Conservation (phyloP, 2,329 filamentous ascomycete species). For the Ophiosphaerella korrae region DNA sequence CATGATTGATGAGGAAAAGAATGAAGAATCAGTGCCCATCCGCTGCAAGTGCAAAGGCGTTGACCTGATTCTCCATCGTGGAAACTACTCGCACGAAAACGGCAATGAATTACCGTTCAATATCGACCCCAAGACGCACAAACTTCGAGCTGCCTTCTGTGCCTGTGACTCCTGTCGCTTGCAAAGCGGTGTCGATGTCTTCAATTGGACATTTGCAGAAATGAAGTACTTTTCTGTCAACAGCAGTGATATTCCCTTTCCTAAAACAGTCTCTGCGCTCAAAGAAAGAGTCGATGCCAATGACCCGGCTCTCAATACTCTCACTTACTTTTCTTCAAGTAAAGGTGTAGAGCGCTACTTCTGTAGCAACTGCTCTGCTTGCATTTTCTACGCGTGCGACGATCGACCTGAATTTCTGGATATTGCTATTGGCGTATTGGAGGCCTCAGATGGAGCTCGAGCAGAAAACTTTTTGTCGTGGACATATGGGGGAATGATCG, state of each 20-base stretch:
- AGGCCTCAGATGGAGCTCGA: conserved; percentile 53
- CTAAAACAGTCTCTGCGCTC: conserved; percentile 35
- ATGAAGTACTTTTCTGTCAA: conserved; percentile 49
- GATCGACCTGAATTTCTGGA: conserved; percentile 49
- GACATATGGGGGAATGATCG: conserved; percentile 41
- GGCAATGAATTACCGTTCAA: conserved; percentile 49
- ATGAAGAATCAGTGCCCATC: conserved; percentile 41
- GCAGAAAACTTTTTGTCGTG: conserved; percentile 54
- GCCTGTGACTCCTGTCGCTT: conserved; percentile 57
- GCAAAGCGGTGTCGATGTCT: conserved; percentile 50
- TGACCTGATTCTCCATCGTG: conserved; percentile 47
- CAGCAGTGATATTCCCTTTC: conserved; percentile 29
- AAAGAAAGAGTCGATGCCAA: conserved; percentile 42
- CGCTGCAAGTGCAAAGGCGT: conserved; percentile 57
- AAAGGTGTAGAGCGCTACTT: conserved; percentile 55
- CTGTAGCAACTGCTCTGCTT: conserved; percentile 56
- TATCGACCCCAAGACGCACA: conserved; percentile 52
- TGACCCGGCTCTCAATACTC: conserved; percentile 51
- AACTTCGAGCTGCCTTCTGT: conserved; percentile 49
- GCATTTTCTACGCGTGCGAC: conserved; percentile 53
- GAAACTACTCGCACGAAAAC: conserved; percentile 30
- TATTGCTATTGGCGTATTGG: conserved; percentile 53
- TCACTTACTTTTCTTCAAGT: conserved; percentile 53
- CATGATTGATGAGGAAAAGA: conserved; percentile 17
- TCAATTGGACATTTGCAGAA: conserved; percentile 54